Percentiles rank a stretch among this genome's conserved stretches.
These are phyloP conservation scores for Parmelia sp. DNA, from an alignment of 495 filamentous ascomycete species.

Conservation along the genomic window DNA sequence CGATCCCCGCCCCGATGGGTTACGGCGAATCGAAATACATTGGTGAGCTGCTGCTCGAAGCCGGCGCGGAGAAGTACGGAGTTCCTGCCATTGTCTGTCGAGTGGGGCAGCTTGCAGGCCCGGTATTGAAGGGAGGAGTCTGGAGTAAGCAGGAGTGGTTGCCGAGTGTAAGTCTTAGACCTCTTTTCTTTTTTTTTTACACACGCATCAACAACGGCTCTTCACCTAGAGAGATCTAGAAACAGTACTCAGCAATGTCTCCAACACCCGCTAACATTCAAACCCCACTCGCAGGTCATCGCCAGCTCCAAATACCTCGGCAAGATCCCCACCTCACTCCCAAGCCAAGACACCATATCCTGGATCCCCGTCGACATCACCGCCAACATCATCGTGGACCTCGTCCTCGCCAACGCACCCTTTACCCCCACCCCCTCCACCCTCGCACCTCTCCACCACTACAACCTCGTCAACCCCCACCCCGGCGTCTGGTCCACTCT, in stretches of 20 bases:
- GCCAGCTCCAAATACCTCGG: conserved; percentile 29
- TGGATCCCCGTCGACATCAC: conserved; percentile 16
- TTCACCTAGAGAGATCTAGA: too few species aligned
- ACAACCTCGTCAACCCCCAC: conserved; percentile 9
- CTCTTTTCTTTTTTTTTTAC: not conserved
- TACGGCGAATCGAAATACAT: conserved; percentile 26
- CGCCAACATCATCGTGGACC: conserved; percentile 10
- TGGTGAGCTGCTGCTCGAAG: conserved; percentile 35
- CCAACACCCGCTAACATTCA: not conserved
- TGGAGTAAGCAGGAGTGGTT: conserved; percentile 56
- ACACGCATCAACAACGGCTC: not conserved
- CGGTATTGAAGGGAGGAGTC: conserved; percentile 33
- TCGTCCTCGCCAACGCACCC: not conserved
- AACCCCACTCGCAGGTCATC: conserved; percentile 26
- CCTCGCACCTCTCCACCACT: not conserved
- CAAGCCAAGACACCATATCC: conserved; percentile 7
- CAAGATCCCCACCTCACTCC: not conserved
- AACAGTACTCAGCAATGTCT: not conserved
- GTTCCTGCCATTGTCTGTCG: conserved; percentile 45
- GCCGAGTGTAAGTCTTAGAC: conserved; percentile 28
- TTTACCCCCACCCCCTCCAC: not conserved
- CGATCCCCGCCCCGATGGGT: conserved; percentile 18
- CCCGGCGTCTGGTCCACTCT: conserved; percentile 1
- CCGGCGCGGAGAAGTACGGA: conserved; percentile 32
- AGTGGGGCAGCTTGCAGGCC: conserved; percentile 54